A percentile compares a stretch with the other conserved stretches of the same genome.
Evolutionary conservation across 148 eudicot genomes (phyloP).

Genomic region (Cornus suecica): DNA sequence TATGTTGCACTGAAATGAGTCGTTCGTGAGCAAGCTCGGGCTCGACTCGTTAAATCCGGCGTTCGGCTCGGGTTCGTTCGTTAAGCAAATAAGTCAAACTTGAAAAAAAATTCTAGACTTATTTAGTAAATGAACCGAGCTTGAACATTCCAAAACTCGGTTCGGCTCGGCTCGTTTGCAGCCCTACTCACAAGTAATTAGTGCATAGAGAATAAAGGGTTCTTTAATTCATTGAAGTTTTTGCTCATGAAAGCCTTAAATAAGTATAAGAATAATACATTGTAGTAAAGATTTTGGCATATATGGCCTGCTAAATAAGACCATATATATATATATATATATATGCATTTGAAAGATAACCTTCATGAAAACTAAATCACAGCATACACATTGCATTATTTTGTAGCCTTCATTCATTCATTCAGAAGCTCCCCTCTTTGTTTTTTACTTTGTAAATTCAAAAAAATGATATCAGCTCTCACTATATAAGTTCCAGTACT

Average conservation of each 20-base stretch:
- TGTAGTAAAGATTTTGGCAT: slow-evolving; percentile 7
- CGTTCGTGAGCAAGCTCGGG: too few relatives aligned
- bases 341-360: slow-evolving; percentile 10
- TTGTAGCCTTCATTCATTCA: slow-evolving; percentile 35
- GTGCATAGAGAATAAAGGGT: background rate
- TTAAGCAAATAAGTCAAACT: too few relatives aligned
- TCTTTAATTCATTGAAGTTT: background rate
- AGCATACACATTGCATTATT: background rate
- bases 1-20: too few relatives aligned
- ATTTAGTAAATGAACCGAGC: too few relatives aligned
- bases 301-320: slow-evolving; percentile 7
- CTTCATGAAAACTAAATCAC: slow-evolving; percentile 7
- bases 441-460: background rate
- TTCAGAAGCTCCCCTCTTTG: slow-evolving; percentile 2
- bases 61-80: too few relatives aligned
- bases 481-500: background rate
- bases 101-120: too few relatives aligned
- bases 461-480: background rate
- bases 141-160: too few relatives aligned
- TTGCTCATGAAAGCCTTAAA: background rate
- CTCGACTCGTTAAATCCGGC: too few relatives aligned
- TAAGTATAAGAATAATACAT: background rate
- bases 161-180: too few relatives aligned
- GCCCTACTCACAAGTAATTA: too few relatives aligned
- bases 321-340: too few relatives aligned